Evolutionary conservation across 2,329 filamentous ascomycete genomes (phyloP).

Genomic region (Talaromyces sp.): DNA sequence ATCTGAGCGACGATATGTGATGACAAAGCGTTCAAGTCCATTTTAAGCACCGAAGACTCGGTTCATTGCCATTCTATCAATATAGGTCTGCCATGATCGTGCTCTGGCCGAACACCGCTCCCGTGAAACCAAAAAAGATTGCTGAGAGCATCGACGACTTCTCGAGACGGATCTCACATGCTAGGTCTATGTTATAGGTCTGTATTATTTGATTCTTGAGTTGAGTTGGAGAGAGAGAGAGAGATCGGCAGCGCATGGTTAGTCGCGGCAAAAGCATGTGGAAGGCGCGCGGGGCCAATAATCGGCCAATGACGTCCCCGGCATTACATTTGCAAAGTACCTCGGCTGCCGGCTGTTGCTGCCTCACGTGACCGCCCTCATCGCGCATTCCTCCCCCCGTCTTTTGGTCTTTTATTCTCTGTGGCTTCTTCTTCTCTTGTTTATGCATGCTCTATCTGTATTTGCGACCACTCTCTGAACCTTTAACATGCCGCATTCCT

Average conservation of each 20-base stretch:
- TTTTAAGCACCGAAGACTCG: neutral
- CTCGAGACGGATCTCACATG: neutral
- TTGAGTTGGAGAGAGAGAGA: no score
- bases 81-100: neutral
- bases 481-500: constrained; percentile 8
- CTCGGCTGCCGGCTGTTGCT: constrained; percentile 1
- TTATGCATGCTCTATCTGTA: neutral
- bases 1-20: neutral
- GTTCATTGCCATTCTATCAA: neutral
- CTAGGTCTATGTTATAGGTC: no score
- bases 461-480: neutral
- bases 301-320: neutral
- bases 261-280: neutral
- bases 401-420: neutral
- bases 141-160: neutral
- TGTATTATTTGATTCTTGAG: no score
- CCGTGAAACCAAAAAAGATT: no score
- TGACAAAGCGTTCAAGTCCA: neutral
- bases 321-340: neutral
- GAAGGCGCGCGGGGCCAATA: neutral
- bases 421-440: neutral
- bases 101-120: neutral
- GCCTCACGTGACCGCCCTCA: neutral
- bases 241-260: neutral
- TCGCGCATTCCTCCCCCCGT: neutral